Evolutionary conservation across 139 green algal genomes (phyloP).

Genomic region (Volvox reticuliferus): DNA sequence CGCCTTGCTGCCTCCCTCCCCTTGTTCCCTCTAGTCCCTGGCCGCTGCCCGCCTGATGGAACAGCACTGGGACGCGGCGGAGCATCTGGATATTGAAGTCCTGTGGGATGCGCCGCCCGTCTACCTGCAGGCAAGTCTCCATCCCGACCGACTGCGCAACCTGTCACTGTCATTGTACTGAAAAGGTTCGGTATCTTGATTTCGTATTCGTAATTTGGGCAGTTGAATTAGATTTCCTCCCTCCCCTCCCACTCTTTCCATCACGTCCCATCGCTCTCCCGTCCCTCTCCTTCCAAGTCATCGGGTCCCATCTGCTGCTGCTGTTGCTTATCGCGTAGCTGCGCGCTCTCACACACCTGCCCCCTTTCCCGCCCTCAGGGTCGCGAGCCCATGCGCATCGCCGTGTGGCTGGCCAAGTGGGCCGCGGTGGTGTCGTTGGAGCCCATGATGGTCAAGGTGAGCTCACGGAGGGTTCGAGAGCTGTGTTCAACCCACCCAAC

Average conservation of each 20-base stretch:
- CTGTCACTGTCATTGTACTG: too few species aligned
- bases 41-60: conserved; percentile 28
- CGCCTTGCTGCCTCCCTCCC: neutral
- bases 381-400: conserved; percentile 46
- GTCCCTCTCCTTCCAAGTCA: too few species aligned
- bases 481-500: too few species aligned
- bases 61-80: conserved; percentile 41
- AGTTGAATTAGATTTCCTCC: too few species aligned
- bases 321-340: neutral
- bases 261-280: too few species aligned
- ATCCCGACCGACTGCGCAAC: too few species aligned
- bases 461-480: too few species aligned
- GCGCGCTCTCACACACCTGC: neutral
- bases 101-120: conserved; percentile 43
- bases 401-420: conserved; percentile 49
- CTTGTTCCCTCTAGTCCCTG: conserved; percentile 24
- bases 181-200: too few species aligned
- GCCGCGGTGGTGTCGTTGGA: neutral
- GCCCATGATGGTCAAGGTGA: conserved; percentile 36
- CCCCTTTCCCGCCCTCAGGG: conserved; percentile 1
- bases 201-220: too few species aligned
- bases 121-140: conserved; percentile 9
- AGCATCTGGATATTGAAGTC: conserved; percentile 36
- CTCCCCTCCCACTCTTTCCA: too few species aligned
- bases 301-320: too few species aligned